Evolutionary conservation across 1,284 basidiomycete species (phyloP).

Genomic region (Exobasidium cylindrosporum): DNA sequence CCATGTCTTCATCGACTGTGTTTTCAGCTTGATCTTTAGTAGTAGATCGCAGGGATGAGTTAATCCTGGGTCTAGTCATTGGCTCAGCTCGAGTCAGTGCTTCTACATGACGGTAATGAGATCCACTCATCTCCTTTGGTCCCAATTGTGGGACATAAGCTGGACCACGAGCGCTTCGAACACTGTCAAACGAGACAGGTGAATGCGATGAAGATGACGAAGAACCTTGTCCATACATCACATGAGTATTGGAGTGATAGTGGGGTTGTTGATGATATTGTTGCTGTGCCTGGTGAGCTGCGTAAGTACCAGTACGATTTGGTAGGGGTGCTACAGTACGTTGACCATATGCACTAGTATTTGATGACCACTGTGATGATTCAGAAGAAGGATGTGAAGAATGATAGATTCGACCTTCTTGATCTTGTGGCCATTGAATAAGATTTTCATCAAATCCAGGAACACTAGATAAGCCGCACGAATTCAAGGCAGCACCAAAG

Average conservation of each 20-base stretch:
- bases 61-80: not conserved
- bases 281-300: not conserved
- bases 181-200: slow-evolving; percentile 32
- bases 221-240: not conserved
- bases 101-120: slow-evolving; percentile 46
- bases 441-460: slow-evolving; percentile 45
- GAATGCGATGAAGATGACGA: not conserved
- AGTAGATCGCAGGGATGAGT: not conserved
- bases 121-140: slow-evolving; percentile 30
- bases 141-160: slow-evolving; percentile 42
- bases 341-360: not conserved
- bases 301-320: slow-evolving; percentile 3
- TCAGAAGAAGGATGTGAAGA: not conserved
- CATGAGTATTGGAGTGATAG: not conserved
- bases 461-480: slow-evolving; percentile 42
- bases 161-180: slow-evolving; percentile 29
- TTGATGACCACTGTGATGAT: not conserved
- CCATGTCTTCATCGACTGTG: slow-evolving; percentile 18
- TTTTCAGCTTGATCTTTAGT: not conserved
- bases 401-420: not conserved
- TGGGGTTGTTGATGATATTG: not conserved
- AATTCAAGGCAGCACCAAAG: slow-evolving; percentile 29
- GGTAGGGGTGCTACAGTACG: slow-evolving; percentile 39
- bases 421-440: slow-evolving; percentile 11
- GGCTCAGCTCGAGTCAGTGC: slow-evolving; percentile 50